Conservation (phyloP, 2,329 filamentous ascomycete genomes). For the Bretziella fagacearum region DNA sequence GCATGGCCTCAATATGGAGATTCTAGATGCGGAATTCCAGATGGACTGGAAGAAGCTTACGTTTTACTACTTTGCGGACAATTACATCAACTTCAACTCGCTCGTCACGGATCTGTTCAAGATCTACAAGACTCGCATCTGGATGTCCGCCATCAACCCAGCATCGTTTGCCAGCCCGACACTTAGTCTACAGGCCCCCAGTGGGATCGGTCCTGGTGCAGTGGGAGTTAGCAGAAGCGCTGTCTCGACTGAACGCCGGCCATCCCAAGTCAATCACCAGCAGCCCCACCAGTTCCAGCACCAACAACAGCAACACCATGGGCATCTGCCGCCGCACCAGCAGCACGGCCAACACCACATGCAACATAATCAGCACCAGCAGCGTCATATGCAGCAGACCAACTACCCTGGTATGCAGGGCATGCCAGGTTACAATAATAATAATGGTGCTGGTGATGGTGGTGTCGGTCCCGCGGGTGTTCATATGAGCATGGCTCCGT, state of each 20-base stretch:
- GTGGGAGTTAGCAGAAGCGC: conserved; percentile 39
- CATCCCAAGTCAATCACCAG: conserved; percentile 22
- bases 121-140: conserved; percentile 97
- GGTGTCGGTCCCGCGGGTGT: not conserved
- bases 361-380: conserved; percentile 9
- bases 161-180: conserved; percentile 78
- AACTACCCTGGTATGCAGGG: conserved; percentile 2
- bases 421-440: conserved; percentile 1
- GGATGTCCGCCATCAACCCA: conserved; percentile 98
- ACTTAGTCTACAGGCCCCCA: conserved; percentile 52
- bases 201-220: conserved; percentile 47
- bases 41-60: conserved; percentile 99
- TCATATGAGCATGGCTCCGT: not conserved
- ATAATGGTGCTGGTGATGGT: too few relatives aligned
- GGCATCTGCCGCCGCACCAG: conserved; percentile 26
- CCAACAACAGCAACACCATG: conserved; percentile 4
- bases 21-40: conserved; percentile 94
- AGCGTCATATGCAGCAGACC: not conserved
- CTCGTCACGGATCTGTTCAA: conserved; percentile 96
- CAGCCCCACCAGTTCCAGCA: conserved; percentile 8
- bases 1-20: conserved; percentile 93
- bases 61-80: conserved; percentile 96
- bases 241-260: conserved; percentile 33
- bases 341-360: conserved; percentile 22
- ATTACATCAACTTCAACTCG: conserved; percentile 98